Evolutionary conservation across 2,329 filamentous ascomycete species (phyloP).

Genomic region (Tolypocladium endophyticum): DNA sequence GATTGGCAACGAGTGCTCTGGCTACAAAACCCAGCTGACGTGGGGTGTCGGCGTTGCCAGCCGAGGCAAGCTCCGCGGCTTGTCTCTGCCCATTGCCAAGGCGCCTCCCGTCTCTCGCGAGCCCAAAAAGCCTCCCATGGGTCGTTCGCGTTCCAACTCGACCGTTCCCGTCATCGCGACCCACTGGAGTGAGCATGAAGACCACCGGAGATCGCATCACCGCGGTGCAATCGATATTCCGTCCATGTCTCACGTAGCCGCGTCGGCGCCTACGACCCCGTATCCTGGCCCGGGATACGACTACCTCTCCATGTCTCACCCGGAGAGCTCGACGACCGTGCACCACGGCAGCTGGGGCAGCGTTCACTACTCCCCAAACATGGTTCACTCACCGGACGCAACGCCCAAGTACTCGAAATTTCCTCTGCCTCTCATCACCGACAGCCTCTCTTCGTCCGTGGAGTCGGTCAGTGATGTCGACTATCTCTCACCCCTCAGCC

Average conservation of each 20-base stretch:
- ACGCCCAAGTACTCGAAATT: constrained; percentile 33
- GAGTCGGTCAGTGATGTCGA: constrained; percentile 53
- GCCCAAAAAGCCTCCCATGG: constrained; percentile 34
- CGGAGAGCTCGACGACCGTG: constrained; percentile 28
- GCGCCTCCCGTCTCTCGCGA: constrained; percentile 41
- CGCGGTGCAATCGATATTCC: constrained; percentile 26
- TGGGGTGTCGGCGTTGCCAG: constrained; percentile 96
- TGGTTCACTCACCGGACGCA: constrained; percentile 20
- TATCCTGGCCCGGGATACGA: constrained; percentile 29
- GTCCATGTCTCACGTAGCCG: constrained; percentile 14
- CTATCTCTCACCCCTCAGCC: constrained; percentile 51
- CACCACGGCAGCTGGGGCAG: constrained; percentile 33
- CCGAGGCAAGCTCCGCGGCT: constrained; percentile 82
- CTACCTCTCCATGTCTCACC: constrained; percentile 40
- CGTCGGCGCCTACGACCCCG: constrained; percentile 35
- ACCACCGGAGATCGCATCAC: constrained; percentile 15
- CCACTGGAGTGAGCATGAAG: constrained; percentile 20
- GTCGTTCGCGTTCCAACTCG: constrained; percentile 36
- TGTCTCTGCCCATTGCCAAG: constrained; percentile 64
- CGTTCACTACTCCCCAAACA: constrained; percentile 34
- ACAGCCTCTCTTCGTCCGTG: constrained; percentile 42
- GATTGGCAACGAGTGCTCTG: constrained; percentile 82
- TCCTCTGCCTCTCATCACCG: constrained; percentile 34
- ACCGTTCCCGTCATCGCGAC: constrained; percentile 19
- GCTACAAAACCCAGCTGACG: constrained; percentile 92